A percentile compares a stretch with the other conserved stretches of the same genome.
Conservation (phyloP, 345 rosid genomes). For the Noccaea caerulescens region DNA sequence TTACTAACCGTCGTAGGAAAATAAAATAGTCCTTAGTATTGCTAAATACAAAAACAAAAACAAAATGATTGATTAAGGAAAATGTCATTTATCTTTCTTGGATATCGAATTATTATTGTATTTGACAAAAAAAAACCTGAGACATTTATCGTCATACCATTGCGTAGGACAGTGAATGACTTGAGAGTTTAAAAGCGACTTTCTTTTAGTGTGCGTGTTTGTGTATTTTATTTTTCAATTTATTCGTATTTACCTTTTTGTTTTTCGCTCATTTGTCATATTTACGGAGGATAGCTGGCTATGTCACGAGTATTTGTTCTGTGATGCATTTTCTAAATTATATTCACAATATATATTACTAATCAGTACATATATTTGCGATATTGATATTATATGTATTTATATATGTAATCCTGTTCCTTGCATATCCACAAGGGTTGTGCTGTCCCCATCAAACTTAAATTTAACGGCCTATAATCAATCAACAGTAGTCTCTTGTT, state of each 20-base stretch:
- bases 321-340: constrained; percentile 15
- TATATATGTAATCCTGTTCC: constrained; percentile 21
- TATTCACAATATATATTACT: constrained; percentile 21
- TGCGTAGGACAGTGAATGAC: constrained; percentile 24
- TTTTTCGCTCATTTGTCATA: neutral
- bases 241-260: neutral
- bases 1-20: neutral
- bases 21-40: neutral
- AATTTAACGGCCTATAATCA: constrained; percentile 37
- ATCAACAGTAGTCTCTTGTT: neutral
- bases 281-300: constrained; percentile 39
- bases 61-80: neutral
- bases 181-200: constrained; percentile 5
- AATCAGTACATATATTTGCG: neutral
- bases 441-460: constrained; percentile 35
- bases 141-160: constrained; percentile 36
- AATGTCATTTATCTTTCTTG: neutral
- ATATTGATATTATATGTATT: constrained; percentile 24
- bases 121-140: neutral
- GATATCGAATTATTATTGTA: neutral
- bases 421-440: constrained; percentile 33
- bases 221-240: neutral
- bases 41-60: neutral
- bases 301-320: constrained; percentile 47
- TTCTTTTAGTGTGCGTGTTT: constrained; percentile 6